Base-by-base conservation (phyloP, 2,329 filamentous ascomycete species). In the Trichoderma brevicompactum region DNA sequence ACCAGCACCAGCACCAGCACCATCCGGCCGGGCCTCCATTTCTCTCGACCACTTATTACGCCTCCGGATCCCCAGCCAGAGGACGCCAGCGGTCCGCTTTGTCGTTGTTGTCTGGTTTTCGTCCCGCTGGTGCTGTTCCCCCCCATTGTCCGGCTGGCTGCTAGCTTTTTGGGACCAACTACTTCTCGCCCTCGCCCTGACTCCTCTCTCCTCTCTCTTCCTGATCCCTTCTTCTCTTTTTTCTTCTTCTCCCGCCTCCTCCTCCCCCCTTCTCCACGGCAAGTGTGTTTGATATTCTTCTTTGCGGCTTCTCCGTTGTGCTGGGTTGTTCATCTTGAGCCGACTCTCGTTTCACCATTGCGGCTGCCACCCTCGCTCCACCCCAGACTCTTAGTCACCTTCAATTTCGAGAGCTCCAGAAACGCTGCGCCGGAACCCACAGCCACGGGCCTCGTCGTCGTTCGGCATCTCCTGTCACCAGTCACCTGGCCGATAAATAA, bases 331-430 rank as follows among this genome's bases (percentile, higher is more conserved):
- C 61, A 12, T 46, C 59, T 46, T 38, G 59, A 63, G 48, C 59
- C 59, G 38, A 52, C 59, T 65, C 62, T 65, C 62, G 62, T 65
- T 65, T 65, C 62, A 65, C 53, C 62, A 58, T 49, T 58, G 38
- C 62, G 38, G 53, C 44, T 65, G 23, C 61, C 28, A 58, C 62
- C 53, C 62, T 64, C 62, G 62, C 62, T 64, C 62, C 62, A 64
- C 59, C 59, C 59, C 59, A 46, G 59, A 15, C 59, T 54, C 40
- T 53, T 54, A 53, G 59, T 46, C 61, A 46, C 52, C 61, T 56
- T 41, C 61, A 55, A 64, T 55, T 55, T 64, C 52, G 23, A 46
- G 34, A 43, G 61, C 43, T 56, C 61, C 50, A 55, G 60, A 28
- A 64, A 55, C 50, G 49, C 56, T 60, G 46, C 43, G 43, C 55